Evolutionary conservation across 805 yeast genomes (phyloP).

Genomic region (Saturnispora zaruensis): DNA sequence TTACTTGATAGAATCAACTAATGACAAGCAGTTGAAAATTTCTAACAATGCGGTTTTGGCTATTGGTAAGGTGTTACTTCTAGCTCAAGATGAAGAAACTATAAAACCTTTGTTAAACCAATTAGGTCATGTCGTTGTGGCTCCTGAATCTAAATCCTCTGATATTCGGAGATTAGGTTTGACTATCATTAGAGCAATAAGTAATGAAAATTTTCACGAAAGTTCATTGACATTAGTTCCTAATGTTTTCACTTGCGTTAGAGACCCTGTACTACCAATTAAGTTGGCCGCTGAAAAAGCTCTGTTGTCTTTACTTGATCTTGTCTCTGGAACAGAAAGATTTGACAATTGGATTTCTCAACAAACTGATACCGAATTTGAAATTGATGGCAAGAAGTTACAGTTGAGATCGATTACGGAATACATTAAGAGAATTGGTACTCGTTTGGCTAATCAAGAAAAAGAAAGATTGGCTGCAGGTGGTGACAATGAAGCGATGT

Average conservation of each 20-base stretch:
- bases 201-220: constrained; percentile 11
- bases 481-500: constrained; percentile 81
- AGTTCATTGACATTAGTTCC: constrained; percentile 43
- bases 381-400: constrained; percentile 38
- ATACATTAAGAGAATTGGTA: constrained; percentile 84
- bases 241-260: constrained; percentile 68
- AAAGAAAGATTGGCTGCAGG: constrained; percentile 84
- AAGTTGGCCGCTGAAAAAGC: constrained; percentile 93
- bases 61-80: constrained; percentile 67
- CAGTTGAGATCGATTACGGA: constrained; percentile 75
- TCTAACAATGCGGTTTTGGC: constrained; percentile 75
- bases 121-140: constrained; percentile 39
- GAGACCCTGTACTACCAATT: constrained; percentile 86
- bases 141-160: constrained; percentile 51
- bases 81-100: constrained; percentile 30
- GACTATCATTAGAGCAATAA: constrained; percentile 56
- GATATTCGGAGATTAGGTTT: constrained; percentile 77
- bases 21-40: constrained; percentile 40
- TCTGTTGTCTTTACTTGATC: constrained; percentile 58
- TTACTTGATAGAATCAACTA: constrained; percentile 38
- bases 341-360: constrained; percentile 61
- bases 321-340: constrained; percentile 44
- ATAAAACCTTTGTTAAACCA: constrained; percentile 36
- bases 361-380: constrained; percentile 30
- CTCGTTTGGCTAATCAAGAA: constrained; percentile 76